Percentiles rank a stretch among this genome's conserved stretches.
Evolutionary conservation across 805 yeast species (phyloP).

Genomic region (Ogataea siamensis): DNA sequence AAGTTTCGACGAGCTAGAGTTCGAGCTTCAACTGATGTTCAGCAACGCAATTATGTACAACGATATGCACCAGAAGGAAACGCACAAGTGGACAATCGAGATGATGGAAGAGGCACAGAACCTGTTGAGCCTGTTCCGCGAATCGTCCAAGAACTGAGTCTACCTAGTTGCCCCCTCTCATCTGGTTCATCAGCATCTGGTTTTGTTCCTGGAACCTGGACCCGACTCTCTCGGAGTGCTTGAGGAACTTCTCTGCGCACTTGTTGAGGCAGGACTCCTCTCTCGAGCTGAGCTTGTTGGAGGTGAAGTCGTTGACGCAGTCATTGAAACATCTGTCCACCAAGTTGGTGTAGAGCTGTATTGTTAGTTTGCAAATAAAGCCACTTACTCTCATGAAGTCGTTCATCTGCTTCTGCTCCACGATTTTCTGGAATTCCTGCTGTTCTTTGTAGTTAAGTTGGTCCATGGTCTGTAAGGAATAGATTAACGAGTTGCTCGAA

Average conservation of each 20-base stretch:
- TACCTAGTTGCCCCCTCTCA: conserved; percentile 37
- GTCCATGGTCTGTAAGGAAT: conserved; percentile 58
- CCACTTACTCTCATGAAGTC: conserved; percentile 89
- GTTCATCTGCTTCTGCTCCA: conserved; percentile 97
- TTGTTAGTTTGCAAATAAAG: conserved; percentile 3
- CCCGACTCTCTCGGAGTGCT: conserved; percentile 97
- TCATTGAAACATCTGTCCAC: conserved; percentile 97
- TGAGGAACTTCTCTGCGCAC: conserved; percentile 96
- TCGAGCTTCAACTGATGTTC: conserved; percentile 73
- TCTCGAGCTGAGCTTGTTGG: conserved; percentile 77
- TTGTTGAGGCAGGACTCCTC: conserved; percentile 84
- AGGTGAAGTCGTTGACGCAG: conserved; percentile 98
- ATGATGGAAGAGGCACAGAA: conserved; percentile 68
- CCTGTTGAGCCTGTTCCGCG: conserved; percentile 56
- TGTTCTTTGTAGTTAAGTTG: conserved; percentile 93
- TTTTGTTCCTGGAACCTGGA: conserved; percentile 99
- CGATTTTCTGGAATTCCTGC: conserved; percentile 91
- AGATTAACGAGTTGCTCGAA: conserved; percentile 8
- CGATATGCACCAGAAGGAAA: conserved; percentile 54
- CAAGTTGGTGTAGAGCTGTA: conserved; percentile 74
- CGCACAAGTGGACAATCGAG: conserved; percentile 59
- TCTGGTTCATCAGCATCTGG: conserved; percentile 66
- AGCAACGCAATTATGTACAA: conserved; percentile 85
- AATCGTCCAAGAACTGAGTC: conserved; percentile 27
- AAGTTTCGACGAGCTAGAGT: conserved; percentile 50